A percentile compares a stretch with the other conserved stretches of the same genome.
Conservation (phyloP, 805 yeast species). For the Ogataea paraovalis region DNA sequence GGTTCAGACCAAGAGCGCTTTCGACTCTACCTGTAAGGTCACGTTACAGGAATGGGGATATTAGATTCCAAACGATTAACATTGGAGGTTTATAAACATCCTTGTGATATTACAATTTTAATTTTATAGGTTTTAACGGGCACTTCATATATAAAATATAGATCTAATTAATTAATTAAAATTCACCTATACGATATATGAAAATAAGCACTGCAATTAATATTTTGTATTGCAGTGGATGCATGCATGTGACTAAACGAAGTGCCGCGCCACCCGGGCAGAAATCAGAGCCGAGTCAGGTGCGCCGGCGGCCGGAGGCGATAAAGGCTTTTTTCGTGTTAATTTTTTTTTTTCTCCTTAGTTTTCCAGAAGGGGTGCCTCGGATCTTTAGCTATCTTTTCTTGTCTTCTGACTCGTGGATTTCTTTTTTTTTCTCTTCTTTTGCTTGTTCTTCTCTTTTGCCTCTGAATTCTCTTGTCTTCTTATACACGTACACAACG, state of each 20-base stretch:
- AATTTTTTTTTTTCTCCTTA: not conserved
- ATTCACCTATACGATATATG: no score
- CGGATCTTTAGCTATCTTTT: not conserved
- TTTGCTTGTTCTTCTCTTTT: not conserved
- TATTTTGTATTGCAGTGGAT: no score
- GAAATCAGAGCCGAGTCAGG: no score
- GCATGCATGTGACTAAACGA: no score
- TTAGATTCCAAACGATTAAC: conserved; percentile 30
- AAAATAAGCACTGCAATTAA: no score
- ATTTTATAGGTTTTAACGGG: no score
- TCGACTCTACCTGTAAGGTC: conserved; percentile 30
- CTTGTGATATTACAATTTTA: no score
- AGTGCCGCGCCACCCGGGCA: not conserved
- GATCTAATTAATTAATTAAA: no score
- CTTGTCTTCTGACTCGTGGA: not conserved
- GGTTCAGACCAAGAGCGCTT: conserved; percentile 39
- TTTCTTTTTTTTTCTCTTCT: no score
- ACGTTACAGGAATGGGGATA: conserved; percentile 33
- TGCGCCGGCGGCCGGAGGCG: not conserved
- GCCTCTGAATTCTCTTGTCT: not conserved
- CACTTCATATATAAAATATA: no score
- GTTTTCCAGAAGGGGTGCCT: not conserved
- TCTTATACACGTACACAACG: no score
- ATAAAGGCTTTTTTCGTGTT: no score
- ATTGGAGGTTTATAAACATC: conserved; percentile 7